Evolutionary conservation across 495 filamentous ascomycete genomes (phyloP).

Genomic region (Penicillium malachiteum): DNA sequence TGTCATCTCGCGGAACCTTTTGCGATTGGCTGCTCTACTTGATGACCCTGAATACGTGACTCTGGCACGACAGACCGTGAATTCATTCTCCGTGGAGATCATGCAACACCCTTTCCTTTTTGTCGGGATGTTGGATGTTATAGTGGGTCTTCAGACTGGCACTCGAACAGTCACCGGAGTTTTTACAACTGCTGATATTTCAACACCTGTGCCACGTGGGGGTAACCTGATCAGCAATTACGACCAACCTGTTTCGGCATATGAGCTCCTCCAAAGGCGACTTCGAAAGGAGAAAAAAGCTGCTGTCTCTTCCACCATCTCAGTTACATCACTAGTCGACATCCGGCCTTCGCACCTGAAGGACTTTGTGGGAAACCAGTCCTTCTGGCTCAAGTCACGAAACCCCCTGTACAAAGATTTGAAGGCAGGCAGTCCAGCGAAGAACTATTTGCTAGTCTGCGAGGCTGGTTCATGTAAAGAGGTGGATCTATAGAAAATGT

Average conservation of each 20-base stretch:
- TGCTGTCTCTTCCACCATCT: constrained; percentile 37
- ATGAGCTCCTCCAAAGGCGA: constrained; percentile 38
- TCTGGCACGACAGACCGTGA: constrained; percentile 70
- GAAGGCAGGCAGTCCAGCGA: constrained; percentile 36
- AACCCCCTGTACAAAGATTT: constrained; percentile 48
- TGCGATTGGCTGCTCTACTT: constrained; percentile 71
- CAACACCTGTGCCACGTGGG: constrained; percentile 12
- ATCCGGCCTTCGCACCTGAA: constrained; percentile 44
- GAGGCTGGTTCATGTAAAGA: constrained; percentile 48
- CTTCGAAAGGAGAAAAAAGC: constrained; percentile 39
- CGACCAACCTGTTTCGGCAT: constrained; percentile 33
- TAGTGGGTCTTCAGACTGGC: constrained; percentile 69
- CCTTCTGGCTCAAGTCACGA: constrained; percentile 53
- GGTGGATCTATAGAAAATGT: constrained; percentile 25
- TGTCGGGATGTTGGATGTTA: constrained; percentile 69
- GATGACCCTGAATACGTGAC: constrained; percentile 61
- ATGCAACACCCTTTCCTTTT: constrained; percentile 91
- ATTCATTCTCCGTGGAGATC: constrained; percentile 85
- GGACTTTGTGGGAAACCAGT: constrained; percentile 49
- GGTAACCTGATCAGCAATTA: constrained; percentile 25
- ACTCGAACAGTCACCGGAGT: constrained; percentile 44
- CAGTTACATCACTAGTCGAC: constrained; percentile 39
- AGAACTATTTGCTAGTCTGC: constrained; percentile 50
- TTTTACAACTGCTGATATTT: constrained; percentile 31
- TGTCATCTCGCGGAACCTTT: constrained; percentile 77